Evolutionary conservation across 768 basidiomycete genomes (phyloP), one percentile per base, ranked within the genome.

Genomic region (Russula sp.): DNA sequence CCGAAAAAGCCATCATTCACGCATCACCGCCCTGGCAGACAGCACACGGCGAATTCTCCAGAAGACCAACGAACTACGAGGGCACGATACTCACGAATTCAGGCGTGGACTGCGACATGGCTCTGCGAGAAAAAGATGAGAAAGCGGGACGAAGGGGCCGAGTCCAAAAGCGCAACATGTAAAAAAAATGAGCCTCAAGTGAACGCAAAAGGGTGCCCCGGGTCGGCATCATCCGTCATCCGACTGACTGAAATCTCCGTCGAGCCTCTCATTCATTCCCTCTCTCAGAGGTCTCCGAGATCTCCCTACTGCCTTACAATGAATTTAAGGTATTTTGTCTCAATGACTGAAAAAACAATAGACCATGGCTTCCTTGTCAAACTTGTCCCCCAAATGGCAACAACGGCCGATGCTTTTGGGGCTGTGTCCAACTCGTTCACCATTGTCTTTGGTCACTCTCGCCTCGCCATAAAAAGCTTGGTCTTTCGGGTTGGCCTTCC

Each of bases 141-240:
- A 58, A 36, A 3, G 25, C 2, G n/a, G 60, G 59, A 18, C 71
- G 70, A 58, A 72, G 64, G 46, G 71, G 69, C 58, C 72, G 70
- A 56, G 72, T 63, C 65, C 72, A 67, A 49, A 70, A 61, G 42
- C 71, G 70, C 66, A 73, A 68, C 73, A 74, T 74, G 48, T 59
- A 66, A 70, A 70, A 69, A 51, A 53, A 29, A 25, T 0, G 13
- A 47, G 25, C 13, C 46, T 25, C 5, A n/a, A 50, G n/a, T 18
- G 43, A 22, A 13, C n/a, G 7, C 29, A 14, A 51, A 38, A 13
- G 36, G 36, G 16, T 8, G 18, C 32, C 34, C 42, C 14, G 16
- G 3, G n/a, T 22, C 55, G 55, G 55, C 55, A 56, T 46, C 5
- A 34, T 7, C 55, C 55, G 55, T 9, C 51, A 38, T 47, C 25